A percentile compares a stretch with the other conserved stretches of the same genome.
These are phyloP conservation scores for Biscutella laevigata DNA, from an alignment of 441 rosid species.

Conservation along the genomic window DNA sequence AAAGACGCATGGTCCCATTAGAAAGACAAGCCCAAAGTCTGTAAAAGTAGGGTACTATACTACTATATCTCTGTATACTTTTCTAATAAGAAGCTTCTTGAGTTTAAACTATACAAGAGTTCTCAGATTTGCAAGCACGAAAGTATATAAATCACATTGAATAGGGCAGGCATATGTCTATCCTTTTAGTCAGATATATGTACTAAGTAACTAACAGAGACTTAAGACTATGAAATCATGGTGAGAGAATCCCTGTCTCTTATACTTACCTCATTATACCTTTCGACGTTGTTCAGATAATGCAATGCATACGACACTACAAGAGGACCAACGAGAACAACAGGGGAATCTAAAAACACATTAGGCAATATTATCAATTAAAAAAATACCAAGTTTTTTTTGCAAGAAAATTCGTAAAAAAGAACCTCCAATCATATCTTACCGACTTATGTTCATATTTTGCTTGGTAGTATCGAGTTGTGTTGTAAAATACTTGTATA, in stretches of 20 bases:
- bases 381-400: not conserved
- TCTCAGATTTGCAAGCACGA: not conserved
- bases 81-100: not conserved
- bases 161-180: not conserved
- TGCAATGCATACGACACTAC: constrained; percentile 77
- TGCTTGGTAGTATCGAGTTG: constrained; percentile 81
- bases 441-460: constrained; percentile 93
- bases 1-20: not conserved
- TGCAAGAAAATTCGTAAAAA: not conserved
- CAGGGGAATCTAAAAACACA: constrained; percentile 63
- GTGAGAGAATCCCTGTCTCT: not conserved
- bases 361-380: not conserved
- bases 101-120: not conserved
- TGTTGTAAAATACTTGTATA: constrained; percentile 70
- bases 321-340: constrained; percentile 77
- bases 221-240: not conserved
- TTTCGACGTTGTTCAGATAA: constrained; percentile 67
- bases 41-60: not conserved
- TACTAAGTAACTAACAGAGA: too few species aligned
- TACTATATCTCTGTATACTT: not conserved
- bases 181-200: not conserved
- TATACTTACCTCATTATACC: constrained; percentile 70
- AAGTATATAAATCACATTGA: not conserved
- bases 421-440: constrained; percentile 26
- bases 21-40: not conserved